phyloP scores from a whole-genome alignment of 306 rosid genomes.

The Pyrus communis region DNA sequence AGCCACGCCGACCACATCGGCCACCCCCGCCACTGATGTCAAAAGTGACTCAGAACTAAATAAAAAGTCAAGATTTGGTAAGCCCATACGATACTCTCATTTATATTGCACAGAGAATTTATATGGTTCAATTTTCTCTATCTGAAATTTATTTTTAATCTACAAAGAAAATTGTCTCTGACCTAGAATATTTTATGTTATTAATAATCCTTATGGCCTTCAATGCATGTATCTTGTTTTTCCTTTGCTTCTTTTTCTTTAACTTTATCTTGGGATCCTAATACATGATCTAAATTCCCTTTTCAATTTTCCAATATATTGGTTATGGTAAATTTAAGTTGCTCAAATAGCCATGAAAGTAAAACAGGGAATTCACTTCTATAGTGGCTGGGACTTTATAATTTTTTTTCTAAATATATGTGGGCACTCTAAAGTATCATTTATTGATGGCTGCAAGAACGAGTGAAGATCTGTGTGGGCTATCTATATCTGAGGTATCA shows the following conservation, averaged over 20 bases:
- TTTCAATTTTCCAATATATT: background rate
- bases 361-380: background rate
- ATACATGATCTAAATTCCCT: background rate
- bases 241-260: background rate
- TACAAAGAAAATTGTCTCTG: background rate
- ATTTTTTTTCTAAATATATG: background rate
- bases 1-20: conserved; percentile 1
- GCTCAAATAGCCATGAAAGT: background rate
- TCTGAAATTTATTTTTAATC: background rate
- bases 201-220: background rate
- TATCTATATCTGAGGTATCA: background rate
- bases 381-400: background rate
- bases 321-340: background rate
- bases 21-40: conserved; percentile 26
- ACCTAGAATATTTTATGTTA: background rate
- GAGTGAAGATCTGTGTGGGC: background rate
- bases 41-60: conserved; percentile 35
- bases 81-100: background rate
- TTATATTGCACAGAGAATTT: background rate
- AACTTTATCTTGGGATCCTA: background rate
- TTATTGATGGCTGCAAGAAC: background rate
- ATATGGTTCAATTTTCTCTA: background rate
- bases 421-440: background rate
- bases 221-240: background rate
- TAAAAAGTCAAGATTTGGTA: conserved; percentile 57